Percentiles rank a stretch among this genome's conserved stretches.
Conservation (phyloP, 495 filamentous ascomycete genomes). For the Echria macrotheca region DNA sequence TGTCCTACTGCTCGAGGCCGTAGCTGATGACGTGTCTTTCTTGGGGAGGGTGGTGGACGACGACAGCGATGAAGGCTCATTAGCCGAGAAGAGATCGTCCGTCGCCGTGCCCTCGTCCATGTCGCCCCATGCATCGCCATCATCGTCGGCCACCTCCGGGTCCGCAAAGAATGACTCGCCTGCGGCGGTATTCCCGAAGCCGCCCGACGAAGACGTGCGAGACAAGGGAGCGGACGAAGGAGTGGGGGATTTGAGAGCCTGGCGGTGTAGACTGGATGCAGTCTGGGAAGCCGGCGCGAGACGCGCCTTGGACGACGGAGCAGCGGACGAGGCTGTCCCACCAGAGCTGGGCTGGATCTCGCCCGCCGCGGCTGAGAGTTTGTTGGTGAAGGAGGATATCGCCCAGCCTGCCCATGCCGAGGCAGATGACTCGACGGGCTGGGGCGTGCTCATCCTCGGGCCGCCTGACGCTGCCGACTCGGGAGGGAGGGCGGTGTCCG, state of each 20-base stretch:
- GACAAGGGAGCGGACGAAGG: constrained; percentile 35
- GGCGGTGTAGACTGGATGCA: constrained; percentile 48
- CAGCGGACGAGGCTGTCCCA: constrained; percentile 14
- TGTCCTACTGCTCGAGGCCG: constrained; percentile 11
- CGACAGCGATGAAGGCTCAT: constrained; percentile 41
- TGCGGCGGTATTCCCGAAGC: no score
- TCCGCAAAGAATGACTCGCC: constrained; percentile 41
- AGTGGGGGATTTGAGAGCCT: constrained; percentile 45
- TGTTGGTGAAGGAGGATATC: constrained; percentile 98
- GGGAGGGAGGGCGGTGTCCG: constrained; percentile 64
- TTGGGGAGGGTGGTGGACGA: constrained; percentile 27
- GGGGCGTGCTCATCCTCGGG: constrained; percentile 71
- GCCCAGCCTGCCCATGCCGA: constrained; percentile 86
- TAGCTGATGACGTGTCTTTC: constrained; percentile 15
- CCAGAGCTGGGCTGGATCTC: constrained; percentile 57
- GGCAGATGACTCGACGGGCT: constrained; percentile 46
- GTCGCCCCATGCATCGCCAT: constrained; percentile 68
- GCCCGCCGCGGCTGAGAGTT: constrained; percentile 73
- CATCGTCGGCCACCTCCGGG: constrained; percentile 38
- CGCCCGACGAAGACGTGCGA: constrained; percentile 38
- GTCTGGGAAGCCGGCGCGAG: constrained; percentile 22
- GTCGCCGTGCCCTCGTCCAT: constrained; percentile 50
- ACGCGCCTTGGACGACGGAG: constrained; percentile 17
- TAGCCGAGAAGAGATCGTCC: constrained; percentile 45
- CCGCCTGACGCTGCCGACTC: constrained; percentile 42